These are phyloP conservation scores for Lachnellula arida DNA, from an alignment of 2,329 filamentous ascomycete genomes.

Conservation along the genomic window DNA sequence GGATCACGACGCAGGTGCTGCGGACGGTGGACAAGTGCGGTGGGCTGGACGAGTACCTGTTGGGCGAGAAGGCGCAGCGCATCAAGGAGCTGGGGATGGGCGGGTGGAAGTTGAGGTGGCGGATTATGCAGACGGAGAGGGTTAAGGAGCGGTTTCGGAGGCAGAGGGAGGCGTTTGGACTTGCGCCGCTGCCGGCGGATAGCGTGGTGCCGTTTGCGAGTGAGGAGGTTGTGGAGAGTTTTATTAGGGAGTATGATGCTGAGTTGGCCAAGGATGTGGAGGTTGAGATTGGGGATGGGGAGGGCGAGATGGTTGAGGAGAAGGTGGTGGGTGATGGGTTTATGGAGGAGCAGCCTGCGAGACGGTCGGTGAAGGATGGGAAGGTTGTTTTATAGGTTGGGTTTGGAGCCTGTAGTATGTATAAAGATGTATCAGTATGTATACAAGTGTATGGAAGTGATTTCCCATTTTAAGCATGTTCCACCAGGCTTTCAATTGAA, in stretches of 20 bases:
- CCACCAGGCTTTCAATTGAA: too few species aligned
- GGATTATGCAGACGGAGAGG: constrained; percentile 72
- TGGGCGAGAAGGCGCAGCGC: constrained; percentile 71
- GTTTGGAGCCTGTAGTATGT: not conserved
- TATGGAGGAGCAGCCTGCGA: constrained; percentile 29
- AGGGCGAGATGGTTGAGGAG: constrained; percentile 37
- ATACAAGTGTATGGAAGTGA: too few species aligned
- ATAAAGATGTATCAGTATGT: not conserved
- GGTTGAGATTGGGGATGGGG: constrained; percentile 35
- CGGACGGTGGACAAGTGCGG: constrained; percentile 78
- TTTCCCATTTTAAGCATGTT: too few species aligned
- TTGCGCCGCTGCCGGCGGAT: constrained; percentile 47
- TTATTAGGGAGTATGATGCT: constrained; percentile 37
- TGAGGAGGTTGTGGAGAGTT: constrained; percentile 28
- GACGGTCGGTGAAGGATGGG: constrained; percentile 26
- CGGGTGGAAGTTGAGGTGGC: constrained; percentile 87
- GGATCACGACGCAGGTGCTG: constrained; percentile 65
- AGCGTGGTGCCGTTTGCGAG: constrained; percentile 33
- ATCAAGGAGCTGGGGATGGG: constrained; percentile 83
- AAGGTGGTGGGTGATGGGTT: constrained; percentile 35
- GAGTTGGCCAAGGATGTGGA: constrained; percentile 41
- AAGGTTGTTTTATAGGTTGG: constrained; percentile 20
- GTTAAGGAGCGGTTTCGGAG: constrained; percentile 62
- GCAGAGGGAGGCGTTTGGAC: constrained; percentile 61
- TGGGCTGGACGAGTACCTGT: constrained; percentile 85